These are phyloP conservation scores for Chytriomyces confervae DNA, from an alignment of 192 early-diverging fungal species.

Conservation along the genomic window DNA sequence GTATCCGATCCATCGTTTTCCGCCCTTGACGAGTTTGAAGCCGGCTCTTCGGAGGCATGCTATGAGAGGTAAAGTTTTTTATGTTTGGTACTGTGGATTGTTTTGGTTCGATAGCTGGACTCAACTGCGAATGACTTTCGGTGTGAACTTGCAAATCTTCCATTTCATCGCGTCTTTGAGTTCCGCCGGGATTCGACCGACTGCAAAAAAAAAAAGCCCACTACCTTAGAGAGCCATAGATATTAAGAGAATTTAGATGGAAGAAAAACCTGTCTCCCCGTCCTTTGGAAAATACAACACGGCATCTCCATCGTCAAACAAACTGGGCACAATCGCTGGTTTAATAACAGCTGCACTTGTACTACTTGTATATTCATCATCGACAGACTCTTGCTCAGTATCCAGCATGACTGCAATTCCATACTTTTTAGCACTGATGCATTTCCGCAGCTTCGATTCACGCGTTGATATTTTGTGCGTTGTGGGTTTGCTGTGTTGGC, in stretches of 20 bases:
- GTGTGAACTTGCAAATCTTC: conserved; percentile 53
- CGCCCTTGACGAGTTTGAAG: conserved; percentile 47
- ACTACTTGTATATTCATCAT: background rate
- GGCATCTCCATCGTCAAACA: conserved; percentile 51
- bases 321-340: conserved; percentile 33
- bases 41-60: conserved; percentile 43
- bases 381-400: background rate
- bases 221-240: background rate
- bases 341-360: background rate
- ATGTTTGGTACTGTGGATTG: background rate
- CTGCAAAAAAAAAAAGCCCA: conserved; percentile 10
- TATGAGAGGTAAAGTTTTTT: background rate
- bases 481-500: background rate
- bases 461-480: background rate
- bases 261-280: conserved; percentile 32
- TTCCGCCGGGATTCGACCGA: conserved; percentile 27
- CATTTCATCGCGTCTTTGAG: conserved; percentile 41
- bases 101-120: background rate
- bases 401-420: conserved; percentile 30
- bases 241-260: background rate
- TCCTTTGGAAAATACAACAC: conserved; percentile 48
- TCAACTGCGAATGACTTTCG: conserved; percentile 54
- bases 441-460: background rate
- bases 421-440: conserved; percentile 21
- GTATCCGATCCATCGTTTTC: conserved; percentile 48